These are phyloP conservation scores for Rhodotorula graminis DNA, from an alignment of 768 basidiomycete species.

Conservation along the genomic window DNA sequence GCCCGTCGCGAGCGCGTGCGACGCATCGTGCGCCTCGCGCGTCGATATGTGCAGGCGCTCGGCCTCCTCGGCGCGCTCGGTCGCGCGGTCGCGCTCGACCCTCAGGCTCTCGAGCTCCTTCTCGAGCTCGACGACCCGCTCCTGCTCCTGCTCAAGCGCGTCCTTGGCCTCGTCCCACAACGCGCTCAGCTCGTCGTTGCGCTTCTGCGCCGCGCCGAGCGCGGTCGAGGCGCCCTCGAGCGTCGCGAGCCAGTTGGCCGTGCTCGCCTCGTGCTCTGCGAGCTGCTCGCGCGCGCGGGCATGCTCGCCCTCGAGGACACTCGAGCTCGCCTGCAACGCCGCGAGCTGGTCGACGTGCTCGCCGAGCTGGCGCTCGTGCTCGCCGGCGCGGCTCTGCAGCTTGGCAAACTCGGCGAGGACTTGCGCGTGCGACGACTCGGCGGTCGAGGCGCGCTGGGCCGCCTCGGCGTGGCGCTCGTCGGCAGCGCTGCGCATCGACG, in stretches of 20 bases:
- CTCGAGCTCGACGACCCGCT: slow-evolving; percentile 25
- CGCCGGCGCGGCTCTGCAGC: slow-evolving; percentile 61
- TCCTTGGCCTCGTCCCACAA: slow-evolving; percentile 67
- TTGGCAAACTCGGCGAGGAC: slow-evolving; percentile 63
- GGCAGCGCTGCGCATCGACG: slow-evolving; percentile 64
- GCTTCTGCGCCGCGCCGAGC: slow-evolving; percentile 66
- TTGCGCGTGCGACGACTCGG: slow-evolving; percentile 64
- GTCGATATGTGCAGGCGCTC: slow-evolving; percentile 33
- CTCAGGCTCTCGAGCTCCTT: slow-evolving; percentile 24
- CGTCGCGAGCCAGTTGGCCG: slow-evolving; percentile 79
- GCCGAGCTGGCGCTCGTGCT: slow-evolving; percentile 62
- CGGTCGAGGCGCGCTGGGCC: slow-evolving; percentile 66
- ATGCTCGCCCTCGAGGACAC: slow-evolving; percentile 68
- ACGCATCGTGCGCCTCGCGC: slow-evolving; percentile 34
- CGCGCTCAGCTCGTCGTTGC: slow-evolving; percentile 71
- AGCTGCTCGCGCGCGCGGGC: slow-evolving; percentile 61
- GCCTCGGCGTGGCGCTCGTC: slow-evolving; percentile 69
- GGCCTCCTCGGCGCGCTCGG: slow-evolving; percentile 22
- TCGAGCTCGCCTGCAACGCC: slow-evolving; percentile 64
- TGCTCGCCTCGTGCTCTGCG: slow-evolving; percentile 63
- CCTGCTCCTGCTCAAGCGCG: slow-evolving; percentile 55
- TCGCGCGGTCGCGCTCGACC: slow-evolving; percentile 11
- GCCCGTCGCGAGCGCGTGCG: slow-evolving; percentile 31
- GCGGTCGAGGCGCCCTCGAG: slow-evolving; percentile 79
- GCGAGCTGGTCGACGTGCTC: slow-evolving; percentile 73